Base-by-base conservation (phyloP, 768 basidiomycete species). In the Tulasnella sp. region DNA sequence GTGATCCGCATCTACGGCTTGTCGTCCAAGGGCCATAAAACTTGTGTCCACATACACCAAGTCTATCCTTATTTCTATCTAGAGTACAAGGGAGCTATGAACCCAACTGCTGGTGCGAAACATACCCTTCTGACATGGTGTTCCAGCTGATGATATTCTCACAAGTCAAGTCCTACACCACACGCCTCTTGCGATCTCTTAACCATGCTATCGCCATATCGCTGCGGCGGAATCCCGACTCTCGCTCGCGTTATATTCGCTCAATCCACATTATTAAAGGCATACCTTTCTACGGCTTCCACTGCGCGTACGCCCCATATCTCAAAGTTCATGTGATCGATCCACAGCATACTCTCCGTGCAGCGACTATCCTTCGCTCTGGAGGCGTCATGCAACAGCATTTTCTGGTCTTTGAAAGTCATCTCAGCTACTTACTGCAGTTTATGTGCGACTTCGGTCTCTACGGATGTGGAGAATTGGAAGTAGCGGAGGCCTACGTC, bases 371-470 rank as follows among this genome's bases (percentile, higher is more conserved):
- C 57, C 69, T 96, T 60, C 81, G 82, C 58, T 84, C 86, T 8
- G 90, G 90, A 31, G 80, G 81, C 2, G 77, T 99, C 34, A 83
- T 96, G 80, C 74, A 76, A 29, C 84, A 81, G 23, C 78, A 78
- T 27, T 92, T 87, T 69, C 74, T 76, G 45, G 77, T 88, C 9
- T 96, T 81, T 67, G 96, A 98, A 69, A 86, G 83, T 60, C 94
- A 99, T 71, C 74, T 98, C 66, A 84, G 81, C 65, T 96, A 81
- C 68, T 70, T 81, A 23, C 74, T 97, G 34, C 93, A 97, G 70
- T 96, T 97, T 71, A 76, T 97, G 78, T 84, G 83, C 68, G 94
- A 99, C 70, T 92, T 87, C 66, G 90, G 89, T 57, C 74, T 98
- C 23, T 94, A 92, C 63, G 94, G 94, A 2, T 97, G 93, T 68